Evolutionary conservation across 352 stramenopile genomes (phyloP).

Genomic region (Phytophthora hybrid): DNA sequence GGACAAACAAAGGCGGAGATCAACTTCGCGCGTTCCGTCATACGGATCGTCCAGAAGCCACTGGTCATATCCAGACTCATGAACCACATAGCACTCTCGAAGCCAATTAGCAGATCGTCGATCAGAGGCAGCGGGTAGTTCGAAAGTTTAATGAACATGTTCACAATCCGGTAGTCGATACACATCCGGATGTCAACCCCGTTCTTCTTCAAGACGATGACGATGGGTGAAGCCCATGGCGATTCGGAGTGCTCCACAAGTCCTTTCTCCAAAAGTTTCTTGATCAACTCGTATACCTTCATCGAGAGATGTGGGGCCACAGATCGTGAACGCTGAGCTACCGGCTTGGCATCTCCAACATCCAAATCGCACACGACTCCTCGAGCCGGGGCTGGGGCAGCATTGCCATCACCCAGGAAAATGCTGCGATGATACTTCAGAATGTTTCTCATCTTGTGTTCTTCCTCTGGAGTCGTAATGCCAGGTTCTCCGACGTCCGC

Average conservation of each 20-base stretch:
- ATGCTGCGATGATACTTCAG: background rate
- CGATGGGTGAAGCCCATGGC: background rate
- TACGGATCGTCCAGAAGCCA: constrained; percentile 31
- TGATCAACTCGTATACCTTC: constrained; percentile 12
- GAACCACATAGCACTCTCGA: constrained; percentile 9
- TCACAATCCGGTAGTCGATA: constrained; percentile 34
- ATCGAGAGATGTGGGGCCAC: background rate
- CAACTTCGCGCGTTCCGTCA: constrained; percentile 23
- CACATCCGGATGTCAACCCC: constrained; percentile 18
- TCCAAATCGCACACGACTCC: background rate
- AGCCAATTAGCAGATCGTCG: too few relatives aligned
- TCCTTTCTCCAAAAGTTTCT: constrained; percentile 6
- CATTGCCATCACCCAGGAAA: background rate
- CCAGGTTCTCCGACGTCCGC: too few relatives aligned
- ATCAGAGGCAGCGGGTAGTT: constrained; percentile 8
- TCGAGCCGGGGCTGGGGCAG: background rate
- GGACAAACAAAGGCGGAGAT: constrained; percentile 37
- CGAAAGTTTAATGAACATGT: constrained; percentile 20
- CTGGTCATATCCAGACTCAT: constrained; percentile 24
- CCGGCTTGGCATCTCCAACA: background rate
- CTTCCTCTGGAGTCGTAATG: too few relatives aligned
- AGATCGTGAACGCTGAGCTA: background rate
- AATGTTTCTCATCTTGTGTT: too few relatives aligned
- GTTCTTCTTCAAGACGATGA: constrained; percentile 19
- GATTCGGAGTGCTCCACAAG: constrained; percentile 3